phyloP scores from a whole-genome alignment of 176 grass and related monocot species.

The Phyllostachys edulis region DNA sequence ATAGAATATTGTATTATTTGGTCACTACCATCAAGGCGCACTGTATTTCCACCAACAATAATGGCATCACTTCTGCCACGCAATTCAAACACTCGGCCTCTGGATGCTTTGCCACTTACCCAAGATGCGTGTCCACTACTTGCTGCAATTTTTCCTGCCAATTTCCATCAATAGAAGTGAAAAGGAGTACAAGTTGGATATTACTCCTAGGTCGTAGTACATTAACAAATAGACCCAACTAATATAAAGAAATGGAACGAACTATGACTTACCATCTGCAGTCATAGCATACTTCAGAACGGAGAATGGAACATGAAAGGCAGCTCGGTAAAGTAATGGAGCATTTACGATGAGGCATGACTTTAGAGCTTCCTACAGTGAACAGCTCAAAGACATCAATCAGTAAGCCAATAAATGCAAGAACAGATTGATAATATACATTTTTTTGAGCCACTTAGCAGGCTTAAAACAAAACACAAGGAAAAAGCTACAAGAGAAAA shows the following conservation, averaged over 20 bases:
- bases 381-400: constrained; percentile 24
- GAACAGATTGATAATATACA: background rate
- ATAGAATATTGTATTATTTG: constrained; percentile 25
- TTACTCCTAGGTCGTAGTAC: background rate
- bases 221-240: background rate
- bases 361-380: constrained; percentile 73
- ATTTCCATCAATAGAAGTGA: constrained; percentile 18
- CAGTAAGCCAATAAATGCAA: background rate
- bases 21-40: constrained; percentile 73
- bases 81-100: constrained; percentile 89
- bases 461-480: background rate
- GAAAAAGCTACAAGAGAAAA: background rate
- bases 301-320: constrained; percentile 80
- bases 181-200: background rate
- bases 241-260: constrained; percentile 4
- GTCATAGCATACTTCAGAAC: constrained; percentile 98
- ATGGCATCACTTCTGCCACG: constrained; percentile 96
- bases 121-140: constrained; percentile 90
- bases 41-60: constrained; percentile 95
- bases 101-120: constrained; percentile 90
- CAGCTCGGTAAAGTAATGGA: constrained; percentile 87
- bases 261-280: constrained; percentile 69
- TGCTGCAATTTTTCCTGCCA: constrained; percentile 93
- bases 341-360: constrained; percentile 94
- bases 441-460: background rate